phyloP scores from a whole-genome alignment of 805 yeast genomes.

The Starmerella ratchasimensis region DNA sequence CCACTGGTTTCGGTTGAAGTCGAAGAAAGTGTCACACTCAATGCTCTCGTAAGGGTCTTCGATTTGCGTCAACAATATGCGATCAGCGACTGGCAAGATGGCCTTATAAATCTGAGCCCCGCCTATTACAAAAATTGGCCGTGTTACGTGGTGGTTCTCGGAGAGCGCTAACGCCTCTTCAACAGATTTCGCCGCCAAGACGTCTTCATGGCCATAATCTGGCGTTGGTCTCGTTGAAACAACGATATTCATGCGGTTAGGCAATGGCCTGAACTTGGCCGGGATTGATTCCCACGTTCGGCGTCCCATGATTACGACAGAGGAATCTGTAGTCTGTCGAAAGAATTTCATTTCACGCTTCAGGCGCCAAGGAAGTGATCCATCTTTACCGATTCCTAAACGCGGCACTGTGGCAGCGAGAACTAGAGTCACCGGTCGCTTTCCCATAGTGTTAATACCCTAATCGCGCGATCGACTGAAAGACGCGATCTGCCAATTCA shows the following conservation, averaged over 20 bases:
- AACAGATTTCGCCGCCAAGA: slow-evolving; percentile 32
- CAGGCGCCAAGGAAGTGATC: slow-evolving; percentile 78
- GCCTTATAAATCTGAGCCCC: slow-evolving; percentile 77
- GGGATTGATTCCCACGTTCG: slow-evolving; percentile 96
- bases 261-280: slow-evolving; percentile 63
- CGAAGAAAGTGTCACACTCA: slow-evolving; percentile 61
- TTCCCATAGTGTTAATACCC: slow-evolving; percentile 3
- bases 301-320: slow-evolving; percentile 78
- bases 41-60: slow-evolving; percentile 25
- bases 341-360: slow-evolving; percentile 77
- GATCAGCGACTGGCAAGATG: slow-evolving; percentile 37
- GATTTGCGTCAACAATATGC: slow-evolving; percentile 63
- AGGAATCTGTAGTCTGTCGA: slow-evolving; percentile 48
- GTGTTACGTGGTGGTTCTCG: slow-evolving; percentile 21
- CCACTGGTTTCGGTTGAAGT: slow-evolving; percentile 23
- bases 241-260: slow-evolving; percentile 59
- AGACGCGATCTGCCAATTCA: neutral
- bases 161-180: slow-evolving; percentile 30
- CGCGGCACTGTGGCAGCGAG: slow-evolving; percentile 78
- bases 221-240: slow-evolving; percentile 38
- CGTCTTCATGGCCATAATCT: slow-evolving; percentile 20
- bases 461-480: neutral
- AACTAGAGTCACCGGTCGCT: slow-evolving; percentile 37
- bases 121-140: slow-evolving; percentile 70
- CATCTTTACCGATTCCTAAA: slow-evolving; percentile 73